These are phyloP conservation scores for Cynanchum wilfordii DNA, from an alignment of 257 asterid genomes.

Conservation along the genomic window DNA sequence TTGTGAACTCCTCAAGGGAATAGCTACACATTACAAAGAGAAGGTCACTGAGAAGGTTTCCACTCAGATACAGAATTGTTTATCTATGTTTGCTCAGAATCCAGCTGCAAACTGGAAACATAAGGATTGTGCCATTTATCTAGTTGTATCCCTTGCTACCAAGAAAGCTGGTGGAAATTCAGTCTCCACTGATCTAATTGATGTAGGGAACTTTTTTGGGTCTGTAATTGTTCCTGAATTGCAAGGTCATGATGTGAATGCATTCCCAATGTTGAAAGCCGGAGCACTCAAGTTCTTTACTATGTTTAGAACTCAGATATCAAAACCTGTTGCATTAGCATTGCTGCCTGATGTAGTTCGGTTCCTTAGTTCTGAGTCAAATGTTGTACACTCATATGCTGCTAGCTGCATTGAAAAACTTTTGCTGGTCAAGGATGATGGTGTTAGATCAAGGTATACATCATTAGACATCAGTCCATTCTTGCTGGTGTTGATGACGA, in stretches of 20 bases:
- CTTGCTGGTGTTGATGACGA: neutral
- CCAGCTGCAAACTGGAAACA: conserved; percentile 85
- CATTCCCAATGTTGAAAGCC: conserved; percentile 80
- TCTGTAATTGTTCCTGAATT: conserved; percentile 87
- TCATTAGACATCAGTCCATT: conserved; percentile 45
- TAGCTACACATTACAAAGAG: conserved; percentile 69
- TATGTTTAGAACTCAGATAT: conserved; percentile 73
- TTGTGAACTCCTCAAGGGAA: conserved; percentile 96
- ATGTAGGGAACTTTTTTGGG: conserved; percentile 73
- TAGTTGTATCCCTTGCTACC: conserved; percentile 88
- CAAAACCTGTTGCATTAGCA: conserved; percentile 60
- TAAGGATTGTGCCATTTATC: conserved; percentile 91
- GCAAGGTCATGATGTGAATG: conserved; percentile 65
- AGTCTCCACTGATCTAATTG: conserved; percentile 83
- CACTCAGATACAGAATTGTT: conserved; percentile 60
- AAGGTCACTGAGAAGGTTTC: conserved; percentile 73
- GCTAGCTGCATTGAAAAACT: conserved; percentile 96
- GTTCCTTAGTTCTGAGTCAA: conserved; percentile 61
- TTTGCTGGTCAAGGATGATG: conserved; percentile 79
- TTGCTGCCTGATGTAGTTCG: conserved; percentile 81
- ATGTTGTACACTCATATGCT: conserved; percentile 93
- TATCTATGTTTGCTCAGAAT: conserved; percentile 63
- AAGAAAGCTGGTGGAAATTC: conserved; percentile 76
- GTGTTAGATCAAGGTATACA: conserved; percentile 61
- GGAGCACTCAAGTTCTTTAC: conserved; percentile 92